A percentile compares a stretch with the other conserved stretches of the same genome.
phyloP scores from a whole-genome alignment of 1,284 basidiomycete genomes.

The Ustilago cynodontis region DNA sequence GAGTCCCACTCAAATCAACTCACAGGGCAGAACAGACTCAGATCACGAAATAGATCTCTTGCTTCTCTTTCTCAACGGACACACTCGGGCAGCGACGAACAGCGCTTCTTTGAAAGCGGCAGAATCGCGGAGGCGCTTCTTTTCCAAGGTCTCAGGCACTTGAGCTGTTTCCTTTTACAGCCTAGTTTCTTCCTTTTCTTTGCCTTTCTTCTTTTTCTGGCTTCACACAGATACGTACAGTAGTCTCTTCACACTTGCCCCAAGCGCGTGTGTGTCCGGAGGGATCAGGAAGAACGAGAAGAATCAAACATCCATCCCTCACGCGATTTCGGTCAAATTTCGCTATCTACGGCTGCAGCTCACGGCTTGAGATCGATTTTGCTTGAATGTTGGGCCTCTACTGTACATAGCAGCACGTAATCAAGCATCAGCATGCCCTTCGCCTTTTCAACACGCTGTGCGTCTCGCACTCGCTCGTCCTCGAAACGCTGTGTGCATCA shows the following conservation, averaged over 20 bases:
- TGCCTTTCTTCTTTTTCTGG: slow-evolving; percentile 1
- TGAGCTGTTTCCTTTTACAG: background rate
- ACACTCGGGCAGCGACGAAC: slow-evolving; percentile 4
- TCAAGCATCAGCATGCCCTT: background rate
- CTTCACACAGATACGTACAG: background rate
- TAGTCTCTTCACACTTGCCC: background rate
- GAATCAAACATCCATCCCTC: slow-evolving; percentile 2
- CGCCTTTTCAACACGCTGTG: background rate
- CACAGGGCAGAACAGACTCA: background rate
- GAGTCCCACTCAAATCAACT: background rate
- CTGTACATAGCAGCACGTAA: background rate
- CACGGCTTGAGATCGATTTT: background rate
- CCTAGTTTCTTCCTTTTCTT: background rate
- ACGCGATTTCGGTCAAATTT: slow-evolving; percentile 7
- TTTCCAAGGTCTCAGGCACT: background rate
- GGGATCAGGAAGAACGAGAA: slow-evolving; percentile 8
- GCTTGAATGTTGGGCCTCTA: background rate
- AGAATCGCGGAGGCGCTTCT: background rate
- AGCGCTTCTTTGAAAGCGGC: slow-evolving; percentile 1
- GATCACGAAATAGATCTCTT: slow-evolving; percentile 22
- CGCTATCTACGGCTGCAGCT: background rate
- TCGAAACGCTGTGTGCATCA: background rate
- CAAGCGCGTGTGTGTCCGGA: slow-evolving; percentile 10
- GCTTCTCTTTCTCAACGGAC: slow-evolving; percentile 6
- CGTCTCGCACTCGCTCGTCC: background rate